Percentiles rank a stretch among this genome's conserved stretches.
Evolutionary conservation across 2,329 filamentous ascomycete genomes (phyloP).

Genomic region (Polytolypa hystricis): DNA sequence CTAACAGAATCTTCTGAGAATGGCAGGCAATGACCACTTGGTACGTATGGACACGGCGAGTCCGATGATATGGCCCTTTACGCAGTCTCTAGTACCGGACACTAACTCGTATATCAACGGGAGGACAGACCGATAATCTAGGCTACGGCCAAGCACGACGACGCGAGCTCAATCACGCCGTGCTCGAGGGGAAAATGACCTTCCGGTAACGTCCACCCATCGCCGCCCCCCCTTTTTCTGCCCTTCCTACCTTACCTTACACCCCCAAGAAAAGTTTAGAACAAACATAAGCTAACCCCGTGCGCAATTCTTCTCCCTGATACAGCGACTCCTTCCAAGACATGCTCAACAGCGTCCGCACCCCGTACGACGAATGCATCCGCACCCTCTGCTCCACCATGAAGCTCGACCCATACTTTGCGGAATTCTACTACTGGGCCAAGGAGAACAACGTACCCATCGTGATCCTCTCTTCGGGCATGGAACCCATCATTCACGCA

Average conservation of each 20-base stretch:
- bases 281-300: background rate
- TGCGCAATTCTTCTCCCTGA: conserved; percentile 6
- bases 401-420: conserved; percentile 78
- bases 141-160: conserved; percentile 69
- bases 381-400: conserved; percentile 69
- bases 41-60: conserved; percentile 27
- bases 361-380: conserved; percentile 73
- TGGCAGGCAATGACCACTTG: conserved; percentile 54
- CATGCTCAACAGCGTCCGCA: conserved; percentile 81
- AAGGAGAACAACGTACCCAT: conserved; percentile 75
- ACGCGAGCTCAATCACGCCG: conserved; percentile 60
- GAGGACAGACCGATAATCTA: conserved; percentile 77
- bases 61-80: background rate
- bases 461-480: conserved; percentile 83
- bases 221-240: no score
- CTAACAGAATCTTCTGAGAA: no score
- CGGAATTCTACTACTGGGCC: conserved; percentile 76
- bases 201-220: conserved; percentile 48
- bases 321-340: conserved; percentile 70
- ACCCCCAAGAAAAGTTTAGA: background rate
- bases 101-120: no score
- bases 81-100: no score
- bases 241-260: no score
- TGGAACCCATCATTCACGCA: conserved; percentile 82
- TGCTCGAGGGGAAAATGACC: conserved; percentile 56